Conservation (phyloP, 495 filamentous ascomycete species). For the Sabuloglossum arenarium region DNA sequence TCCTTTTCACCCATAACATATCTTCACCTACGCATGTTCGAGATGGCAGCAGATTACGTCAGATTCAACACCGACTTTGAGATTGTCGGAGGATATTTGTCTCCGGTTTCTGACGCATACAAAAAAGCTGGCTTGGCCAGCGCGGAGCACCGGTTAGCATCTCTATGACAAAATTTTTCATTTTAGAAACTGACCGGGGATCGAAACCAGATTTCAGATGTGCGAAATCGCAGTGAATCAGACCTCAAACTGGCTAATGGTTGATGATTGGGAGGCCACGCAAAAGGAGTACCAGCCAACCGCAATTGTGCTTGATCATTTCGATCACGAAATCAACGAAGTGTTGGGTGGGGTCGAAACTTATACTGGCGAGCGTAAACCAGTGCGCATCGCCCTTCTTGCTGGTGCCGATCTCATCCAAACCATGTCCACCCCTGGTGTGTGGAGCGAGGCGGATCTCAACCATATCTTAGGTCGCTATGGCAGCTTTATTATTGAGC, state of each 20-base stretch:
- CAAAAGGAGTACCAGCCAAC: constrained; percentile 74
- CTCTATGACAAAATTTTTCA: neutral
- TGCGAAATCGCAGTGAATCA: constrained; percentile 63
- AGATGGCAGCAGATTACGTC: constrained; percentile 68
- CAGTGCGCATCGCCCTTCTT: constrained; percentile 49
- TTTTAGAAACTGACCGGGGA: neutral
- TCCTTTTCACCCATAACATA: constrained; percentile 77
- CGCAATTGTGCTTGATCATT: constrained; percentile 72
- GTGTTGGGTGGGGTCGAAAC: constrained; percentile 52
- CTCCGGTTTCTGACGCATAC: constrained; percentile 68
- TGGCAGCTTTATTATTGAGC: constrained; percentile 77
- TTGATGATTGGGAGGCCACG: constrained; percentile 60
- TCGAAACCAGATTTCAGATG: constrained; percentile 28
- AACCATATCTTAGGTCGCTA: constrained; percentile 73
- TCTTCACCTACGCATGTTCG: constrained; percentile 86
- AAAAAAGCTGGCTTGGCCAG: constrained; percentile 73
- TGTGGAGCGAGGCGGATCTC: constrained; percentile 70
- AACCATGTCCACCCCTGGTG: constrained; percentile 55
- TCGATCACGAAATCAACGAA: constrained; percentile 71
- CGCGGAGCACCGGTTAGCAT: constrained; percentile 41
- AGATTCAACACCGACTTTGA: constrained; percentile 70
- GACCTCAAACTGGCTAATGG: constrained; percentile 61
- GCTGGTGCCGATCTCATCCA: constrained; percentile 72
- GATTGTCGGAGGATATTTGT: constrained; percentile 65
- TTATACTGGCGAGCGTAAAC: constrained; percentile 31